phyloP scores from a whole-genome alignment of 352 stramenopile species.

The Pseudoperonospora humuli region DNA sequence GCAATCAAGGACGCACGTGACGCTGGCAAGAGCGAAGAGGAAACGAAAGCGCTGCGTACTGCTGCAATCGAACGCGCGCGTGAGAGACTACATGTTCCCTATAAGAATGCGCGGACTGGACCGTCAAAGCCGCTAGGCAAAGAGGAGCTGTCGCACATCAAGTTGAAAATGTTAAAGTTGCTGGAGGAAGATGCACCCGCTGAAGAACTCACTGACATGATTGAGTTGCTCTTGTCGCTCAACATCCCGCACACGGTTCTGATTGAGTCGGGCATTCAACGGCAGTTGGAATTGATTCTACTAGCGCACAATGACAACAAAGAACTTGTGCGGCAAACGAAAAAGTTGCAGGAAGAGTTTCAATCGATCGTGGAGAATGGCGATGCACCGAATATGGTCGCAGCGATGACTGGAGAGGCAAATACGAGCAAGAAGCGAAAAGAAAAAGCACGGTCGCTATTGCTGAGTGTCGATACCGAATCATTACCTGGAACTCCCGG shows the following conservation, averaged over 20 bases:
- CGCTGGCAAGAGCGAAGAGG: conserved; percentile 66
- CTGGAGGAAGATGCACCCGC: conserved; percentile 73
- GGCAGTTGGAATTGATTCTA: conserved; percentile 64
- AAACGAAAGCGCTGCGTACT: conserved; percentile 60
- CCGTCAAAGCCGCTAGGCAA: conserved; percentile 72
- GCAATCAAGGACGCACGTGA: conserved; percentile 70
- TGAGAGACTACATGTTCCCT: conserved; percentile 70
- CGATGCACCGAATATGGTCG: conserved; percentile 21
- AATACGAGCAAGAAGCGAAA: conserved; percentile 33
- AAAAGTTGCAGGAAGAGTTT: conserved; percentile 73
- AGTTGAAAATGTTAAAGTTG: conserved; percentile 81
- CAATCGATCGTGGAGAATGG: conserved; percentile 59
- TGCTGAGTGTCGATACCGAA: conserved; percentile 51
- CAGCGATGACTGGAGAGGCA: conserved; percentile 19
- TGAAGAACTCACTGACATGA: conserved; percentile 73
- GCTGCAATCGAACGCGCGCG: conserved; percentile 66
- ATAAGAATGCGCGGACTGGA: conserved; percentile 66
- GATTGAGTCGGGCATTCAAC: conserved; percentile 63
- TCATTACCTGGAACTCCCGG: conserved; percentile 44
- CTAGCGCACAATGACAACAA: conserved; percentile 84
- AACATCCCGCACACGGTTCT: conserved; percentile 70
- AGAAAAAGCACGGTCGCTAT: conserved; percentile 35
- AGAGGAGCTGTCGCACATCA: conserved; percentile 76
- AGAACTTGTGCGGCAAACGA: conserved; percentile 75
- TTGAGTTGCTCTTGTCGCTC: conserved; percentile 73